Base-by-base conservation (phyloP, 2,329 filamentous ascomycete genomes). In the Clarireedia sp. region DNA sequence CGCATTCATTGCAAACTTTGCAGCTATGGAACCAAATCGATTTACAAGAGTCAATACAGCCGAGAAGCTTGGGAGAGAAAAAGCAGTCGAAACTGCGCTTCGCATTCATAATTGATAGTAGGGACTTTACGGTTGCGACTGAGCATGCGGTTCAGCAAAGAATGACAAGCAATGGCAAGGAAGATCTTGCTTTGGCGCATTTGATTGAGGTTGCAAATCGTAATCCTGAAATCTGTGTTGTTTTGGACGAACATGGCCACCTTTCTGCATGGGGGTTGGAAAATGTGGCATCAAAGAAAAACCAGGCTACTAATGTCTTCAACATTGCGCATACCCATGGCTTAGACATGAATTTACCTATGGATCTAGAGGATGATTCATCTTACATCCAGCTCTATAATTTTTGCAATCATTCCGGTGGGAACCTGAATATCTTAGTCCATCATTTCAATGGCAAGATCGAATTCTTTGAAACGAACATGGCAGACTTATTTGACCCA, bases 191-290 rank as follows among this genome's bases (percentile, higher is more conserved):
- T 5, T 75, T 96, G 50, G 86, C 94, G 63, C 89, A 95, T 67
- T 75, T 97, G 5, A 86, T 95, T 44, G 87, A 90, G 62, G 80
- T 96, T 62, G 89, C 90, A 9, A 94, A 92, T 59, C 85, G 86
- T 51, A 87, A 80, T 55, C 89, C 91, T 0, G 94, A 99, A 68
- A 82, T 99, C 2, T 94, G 90, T 62, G 78, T 97, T 23, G 83
- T 92, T 8, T 76, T 96, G 48, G 90, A 97, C 70, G 84, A 85
- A n/a, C 75, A 79, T 48, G 92, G 92, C 1, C 84, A 85, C 61
- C 89, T 97, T 86, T 90, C 89, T 41, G 90, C 89, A 0, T 96
- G 92, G 89, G 92, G 90, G 0, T 73, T 99, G 55, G 91, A 97
- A 69, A 91, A 92, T 66, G 80, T 95, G 19, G 86, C 87, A 37